These are phyloP conservation scores for Populus tomentosa DNA, from an alignment of 441 rosid species.

Conservation along the genomic window DNA sequence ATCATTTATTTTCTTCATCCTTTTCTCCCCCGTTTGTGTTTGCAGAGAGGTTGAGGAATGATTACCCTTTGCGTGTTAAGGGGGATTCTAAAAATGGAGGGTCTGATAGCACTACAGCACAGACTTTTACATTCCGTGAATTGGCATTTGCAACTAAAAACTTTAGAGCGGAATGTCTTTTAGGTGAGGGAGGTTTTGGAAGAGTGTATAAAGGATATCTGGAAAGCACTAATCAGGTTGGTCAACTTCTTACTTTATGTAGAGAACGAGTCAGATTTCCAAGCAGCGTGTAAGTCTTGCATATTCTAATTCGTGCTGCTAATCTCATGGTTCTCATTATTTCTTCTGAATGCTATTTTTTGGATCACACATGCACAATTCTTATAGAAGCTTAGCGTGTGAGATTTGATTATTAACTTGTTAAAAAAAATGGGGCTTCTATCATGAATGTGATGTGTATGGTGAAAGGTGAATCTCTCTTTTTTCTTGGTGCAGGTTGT, in stretches of 20 bases:
- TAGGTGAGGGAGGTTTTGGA: constrained; percentile 75
- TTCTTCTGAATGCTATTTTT: background rate
- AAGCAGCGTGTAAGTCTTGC: background rate
- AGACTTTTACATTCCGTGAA: constrained; percentile 57
- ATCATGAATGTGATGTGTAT: background rate
- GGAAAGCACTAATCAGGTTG: constrained; percentile 54
- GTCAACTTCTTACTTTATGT: background rate
- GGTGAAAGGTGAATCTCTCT: background rate
- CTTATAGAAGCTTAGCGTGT: background rate
- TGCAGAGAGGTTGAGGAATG: constrained; percentile 43
- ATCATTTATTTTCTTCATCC: background rate
- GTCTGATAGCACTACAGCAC: constrained; percentile 48
- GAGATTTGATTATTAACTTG: background rate
- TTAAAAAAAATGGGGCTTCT: background rate
- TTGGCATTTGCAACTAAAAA: constrained; percentile 51
- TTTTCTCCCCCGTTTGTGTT: constrained; percentile 1
- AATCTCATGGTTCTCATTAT: background rate
- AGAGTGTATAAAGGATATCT: constrained; percentile 61
- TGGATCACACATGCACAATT: background rate
- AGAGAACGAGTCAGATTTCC: background rate
- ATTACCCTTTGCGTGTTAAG: constrained; percentile 30
- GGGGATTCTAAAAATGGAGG: constrained; percentile 33
- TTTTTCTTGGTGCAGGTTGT: constrained; percentile 45
- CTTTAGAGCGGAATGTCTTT: constrained; percentile 52
- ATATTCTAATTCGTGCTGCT: background rate